Evolutionary conservation across 768 basidiomycete genomes (phyloP), one percentile per base, ranked within the genome.

Genomic region (Panaeolus cyanescens): DNA sequence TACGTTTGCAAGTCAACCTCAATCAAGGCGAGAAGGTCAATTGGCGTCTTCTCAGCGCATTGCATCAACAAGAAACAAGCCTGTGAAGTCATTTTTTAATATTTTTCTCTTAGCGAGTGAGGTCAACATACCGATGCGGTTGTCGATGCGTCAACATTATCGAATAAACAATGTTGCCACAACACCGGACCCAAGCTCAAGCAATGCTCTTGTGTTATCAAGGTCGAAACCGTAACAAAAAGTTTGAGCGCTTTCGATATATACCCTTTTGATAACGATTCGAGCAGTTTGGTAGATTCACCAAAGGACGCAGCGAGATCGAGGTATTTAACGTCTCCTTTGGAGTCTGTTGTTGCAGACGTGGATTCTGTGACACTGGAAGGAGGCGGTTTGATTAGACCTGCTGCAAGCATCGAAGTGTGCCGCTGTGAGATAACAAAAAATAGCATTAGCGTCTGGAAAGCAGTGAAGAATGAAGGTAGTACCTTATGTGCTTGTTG

Each of bases 51-150:
- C 70, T 91, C 91, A 0, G 87, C 88, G 64, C 84, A 88, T 70
- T 90, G 88, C 87, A 90, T 91, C 25, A 86, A 61, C 22, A 92
- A 73, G 68, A 88, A 91, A 65, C 83, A 86, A 4, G 84, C 79
- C 86, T 87, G 60, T 28, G 62, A 28, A 60, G 13, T 56, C 55
- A 59, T 7, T 57, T 17, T 54, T 32, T 13, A 55, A 39, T 9
- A 22, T 53, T 7, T 15, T 7, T 19, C 42, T 37, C 13, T 13
- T 25, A 42, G 25, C 6, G 5, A 58, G 28, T 45, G 4, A 50
- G 2, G 54, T 33, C 34, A 53, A 72, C 85, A 58, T 60, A 90
- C 90, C 31, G 86, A 79, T 59, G 80, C 76, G 15, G 84, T 75
- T 17, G 78, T 68, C 50, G 75, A 76, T 3, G 73, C 62, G 64